Base-by-base conservation (phyloP, 139 green algal species). In the Chlamydomonas schloesseri region DNA sequence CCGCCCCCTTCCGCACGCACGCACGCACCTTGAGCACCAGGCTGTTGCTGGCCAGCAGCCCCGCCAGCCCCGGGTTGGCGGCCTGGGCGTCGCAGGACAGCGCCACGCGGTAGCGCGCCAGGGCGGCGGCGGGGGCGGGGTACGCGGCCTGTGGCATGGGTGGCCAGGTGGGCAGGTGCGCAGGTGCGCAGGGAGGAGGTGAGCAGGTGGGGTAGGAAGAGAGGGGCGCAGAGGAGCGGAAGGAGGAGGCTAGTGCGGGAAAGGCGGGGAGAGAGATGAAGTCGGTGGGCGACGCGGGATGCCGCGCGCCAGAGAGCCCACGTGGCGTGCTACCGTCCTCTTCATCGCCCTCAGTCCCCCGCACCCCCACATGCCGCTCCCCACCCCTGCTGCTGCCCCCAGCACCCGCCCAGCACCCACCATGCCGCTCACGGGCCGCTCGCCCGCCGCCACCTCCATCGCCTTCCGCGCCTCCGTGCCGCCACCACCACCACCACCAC, bases 31-130 rank as follows among this genome's bases (percentile, higher is more conserved):
- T 87, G 33, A 87, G 53, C 2, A 87, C 69, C 33, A 71, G n/a
- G 2, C 53, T 53, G 69, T 87, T 87, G 69, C 31, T 65, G 81
- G 71, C 53, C 69, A 87, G 81, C 81, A 87, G 81, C 34, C 6
- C 28, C 28, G 81, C 81, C 15, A 87, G 67, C 21, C 53, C 53
- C 11, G 67, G 62, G 80, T 77, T 86, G 80, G 80, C 80, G 67
- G 67, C 77, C 70, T 80, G 68, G 4, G 28, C 34, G 53, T 87
- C 81, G 68, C 81, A 87, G 20, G 34, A 64, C 4, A 87, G 23
- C 0, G 62, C 34, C 37, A 62, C 6, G 20, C 68, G 24, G 55
- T 79, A 87, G 24, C 69, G 69, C 0, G 70, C 62, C 3, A 80
- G 69, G 21, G 60, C 17, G 8, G 24, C 81, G 46, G 53, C 29